phyloP scores from a whole-genome alignment of 306 rosid species.

The Rosa persica region DNA sequence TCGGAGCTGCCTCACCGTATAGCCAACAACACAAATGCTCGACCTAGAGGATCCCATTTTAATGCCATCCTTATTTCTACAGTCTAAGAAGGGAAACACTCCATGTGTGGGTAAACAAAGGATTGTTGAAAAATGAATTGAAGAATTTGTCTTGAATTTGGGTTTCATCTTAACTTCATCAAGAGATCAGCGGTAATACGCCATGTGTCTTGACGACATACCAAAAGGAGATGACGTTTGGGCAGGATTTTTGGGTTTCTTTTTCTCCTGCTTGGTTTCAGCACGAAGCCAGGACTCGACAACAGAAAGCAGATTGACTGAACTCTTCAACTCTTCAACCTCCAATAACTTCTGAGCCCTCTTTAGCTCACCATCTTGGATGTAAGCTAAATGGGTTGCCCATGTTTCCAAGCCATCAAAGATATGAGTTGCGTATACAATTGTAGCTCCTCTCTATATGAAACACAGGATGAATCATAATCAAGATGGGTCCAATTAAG shows the following conservation, averaged over 20 bases:
- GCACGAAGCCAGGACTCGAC: slow-evolving; percentile 94
- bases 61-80: slow-evolving; percentile 22
- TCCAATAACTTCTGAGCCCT: slow-evolving; percentile 72
- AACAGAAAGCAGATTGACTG: slow-evolving; percentile 74
- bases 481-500: not conserved
- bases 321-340: slow-evolving; percentile 66
- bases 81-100: slow-evolving; percentile 2
- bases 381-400: slow-evolving; percentile 94
- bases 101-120: not conserved
- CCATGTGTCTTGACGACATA: slow-evolving; percentile 79
- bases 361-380: slow-evolving; percentile 84
- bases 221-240: slow-evolving; percentile 33
- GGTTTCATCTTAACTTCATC: not conserved
- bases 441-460: slow-evolving; percentile 76
- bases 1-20: not conserved
- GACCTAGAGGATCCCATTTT: not conserved
- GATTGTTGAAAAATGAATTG: slow-evolving; percentile 9
- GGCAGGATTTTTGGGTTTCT: slow-evolving; percentile 46
- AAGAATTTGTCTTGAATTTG: slow-evolving; percentile 16
- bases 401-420: slow-evolving; percentile 98
- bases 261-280: slow-evolving; percentile 68
- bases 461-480: not conserved
- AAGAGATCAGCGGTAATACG: slow-evolving; percentile 64
- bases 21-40: not conserved
- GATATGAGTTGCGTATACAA: slow-evolving; percentile 95